Base-by-base conservation (phyloP, 2,329 filamentous ascomycete genomes). In the Ophiobolus disseminans region DNA sequence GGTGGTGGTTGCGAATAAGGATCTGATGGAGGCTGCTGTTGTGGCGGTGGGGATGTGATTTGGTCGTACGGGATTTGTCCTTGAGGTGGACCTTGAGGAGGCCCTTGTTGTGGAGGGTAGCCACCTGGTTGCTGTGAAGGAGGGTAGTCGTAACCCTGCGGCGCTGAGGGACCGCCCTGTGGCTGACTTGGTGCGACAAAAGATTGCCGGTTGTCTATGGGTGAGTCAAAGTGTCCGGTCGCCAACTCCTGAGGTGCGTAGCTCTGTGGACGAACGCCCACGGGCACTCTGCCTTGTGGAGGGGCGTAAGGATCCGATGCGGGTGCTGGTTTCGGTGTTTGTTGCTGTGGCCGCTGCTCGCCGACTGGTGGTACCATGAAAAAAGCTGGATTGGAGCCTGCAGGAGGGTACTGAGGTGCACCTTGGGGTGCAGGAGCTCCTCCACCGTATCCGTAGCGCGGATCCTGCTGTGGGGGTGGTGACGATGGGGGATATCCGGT, bases 191-290 rank as follows among this genome's bases (percentile, higher is more conserved):
- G 65, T 3, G 61, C 42, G 55, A 62, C 40, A 53, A 75, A 75
- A 14, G 72, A 73, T 34, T 76, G 73, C 10, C 76, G 65, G 49
- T 73, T 74, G 53, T 79, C 77, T 3, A 77, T 58, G 1, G 78
- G 78, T 6, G 75, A 77, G 53, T 80, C 77, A 50, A 75, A 78
- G 20, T 75, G 73, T 9, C 73, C 69, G 4, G 76, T 77, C 14
- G 76, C 73, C 14, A 80, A 67, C 59, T 80, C 78, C 50, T 80
- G 78, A 4, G 78, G 78, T 9, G 62, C 71, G 37, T 66, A 73
- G 42, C 70, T 74, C 38, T 72, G 70, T 3, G 71, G 70, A 16
- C 73, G 65, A 1, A 54, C 66, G 10, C 59, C 66, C 25, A 62
- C 58, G 14, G 68, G 65, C 2, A 71, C 59, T 26, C 66, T 60